A percentile compares a stretch with the other conserved stretches of the same genome.
phyloP scores from a whole-genome alignment of 2,329 filamentous ascomycete genomes.

The Sarocladium strictum region DNA sequence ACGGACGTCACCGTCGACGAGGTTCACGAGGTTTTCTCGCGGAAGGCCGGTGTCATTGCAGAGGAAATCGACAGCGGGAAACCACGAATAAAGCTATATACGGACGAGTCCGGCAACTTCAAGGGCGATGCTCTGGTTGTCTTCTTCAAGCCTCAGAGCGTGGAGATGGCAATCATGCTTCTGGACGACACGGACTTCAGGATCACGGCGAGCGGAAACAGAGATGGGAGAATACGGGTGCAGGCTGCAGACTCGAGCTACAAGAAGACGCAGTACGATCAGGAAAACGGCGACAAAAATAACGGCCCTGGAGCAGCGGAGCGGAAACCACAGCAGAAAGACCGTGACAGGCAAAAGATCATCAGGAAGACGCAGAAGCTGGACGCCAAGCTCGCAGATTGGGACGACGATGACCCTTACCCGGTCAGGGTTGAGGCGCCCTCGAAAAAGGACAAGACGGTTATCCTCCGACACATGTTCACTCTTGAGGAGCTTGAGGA shows the following conservation, averaged over 20 bases:
- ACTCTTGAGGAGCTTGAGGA: constrained; percentile 78
- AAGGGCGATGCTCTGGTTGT: constrained; percentile 92
- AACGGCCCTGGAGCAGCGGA: constrained; percentile 19
- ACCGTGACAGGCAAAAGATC: constrained; percentile 78
- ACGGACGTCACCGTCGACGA: constrained; percentile 72
- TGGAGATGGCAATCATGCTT: constrained; percentile 74
- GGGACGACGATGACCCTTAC: constrained; percentile 81
- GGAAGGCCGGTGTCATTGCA: constrained; percentile 83
- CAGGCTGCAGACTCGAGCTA: constrained; percentile 83
- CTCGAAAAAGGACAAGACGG: constrained; percentile 64
- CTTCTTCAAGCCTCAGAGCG: constrained; percentile 93
- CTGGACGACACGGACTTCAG: constrained; percentile 80
- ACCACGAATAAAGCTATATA: constrained; percentile 90
- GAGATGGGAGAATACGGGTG: constrained; percentile 66
- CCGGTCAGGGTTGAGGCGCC: constrained; percentile 19
- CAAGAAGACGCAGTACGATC: constrained; percentile 74
- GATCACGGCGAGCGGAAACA: constrained; percentile 45
- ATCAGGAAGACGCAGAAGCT: constrained; percentile 88
- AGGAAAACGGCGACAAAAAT: constrained; percentile 24
- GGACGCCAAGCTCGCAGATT: constrained; percentile 87
- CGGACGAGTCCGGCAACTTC: constrained; percentile 72
- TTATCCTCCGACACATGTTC: constrained; percentile 91
- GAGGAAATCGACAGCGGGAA: constrained; percentile 87
- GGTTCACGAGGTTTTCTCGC: constrained; percentile 74
- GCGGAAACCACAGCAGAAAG: constrained; percentile 41